phyloP scores from a whole-genome alignment of 768 basidiomycete genomes.

The Naganishia antarctica region DNA sequence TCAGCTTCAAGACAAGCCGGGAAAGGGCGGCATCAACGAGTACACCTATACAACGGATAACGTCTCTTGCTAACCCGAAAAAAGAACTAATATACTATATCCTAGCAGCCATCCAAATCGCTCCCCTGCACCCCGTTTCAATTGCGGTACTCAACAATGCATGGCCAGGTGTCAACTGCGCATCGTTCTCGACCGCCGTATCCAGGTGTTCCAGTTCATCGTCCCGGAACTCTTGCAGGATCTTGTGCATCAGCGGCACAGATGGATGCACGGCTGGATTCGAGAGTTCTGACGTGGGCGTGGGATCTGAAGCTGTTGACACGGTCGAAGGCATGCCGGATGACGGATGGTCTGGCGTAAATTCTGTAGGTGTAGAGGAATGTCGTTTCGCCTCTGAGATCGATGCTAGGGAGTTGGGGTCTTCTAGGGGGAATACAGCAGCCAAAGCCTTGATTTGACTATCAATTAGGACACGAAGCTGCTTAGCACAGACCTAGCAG shows the following conservation, averaged over 20 bases:
- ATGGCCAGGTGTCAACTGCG: constrained; percentile 86
- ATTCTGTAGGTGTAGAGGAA: neutral
- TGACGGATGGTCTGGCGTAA: constrained; percentile 22
- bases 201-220: constrained; percentile 94
- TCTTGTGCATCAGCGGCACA: constrained; percentile 63
- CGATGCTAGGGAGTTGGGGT: constrained; percentile 6
- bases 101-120: constrained; percentile 82
- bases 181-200: constrained; percentile 77
- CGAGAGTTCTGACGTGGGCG: neutral
- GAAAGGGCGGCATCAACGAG: no score
- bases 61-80: no score
- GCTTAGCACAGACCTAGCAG: no score
- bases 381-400: constrained; percentile 2
- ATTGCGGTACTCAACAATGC: constrained; percentile 80
- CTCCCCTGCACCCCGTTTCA: constrained; percentile 77
- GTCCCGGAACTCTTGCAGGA: constrained; percentile 80
- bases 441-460: constrained; percentile 80
- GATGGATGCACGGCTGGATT: constrained; percentile 64
- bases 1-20: no score
- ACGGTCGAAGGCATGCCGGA: constrained; percentile 32
- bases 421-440: constrained; percentile 26
- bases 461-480: no score
- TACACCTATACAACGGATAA: no score
- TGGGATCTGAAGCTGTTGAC: constrained; percentile 32
- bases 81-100: constrained; percentile 51